phyloP scores from a whole-genome alignment of 495 filamentous ascomycete species.

The Podospora pseudoanserina region DNA sequence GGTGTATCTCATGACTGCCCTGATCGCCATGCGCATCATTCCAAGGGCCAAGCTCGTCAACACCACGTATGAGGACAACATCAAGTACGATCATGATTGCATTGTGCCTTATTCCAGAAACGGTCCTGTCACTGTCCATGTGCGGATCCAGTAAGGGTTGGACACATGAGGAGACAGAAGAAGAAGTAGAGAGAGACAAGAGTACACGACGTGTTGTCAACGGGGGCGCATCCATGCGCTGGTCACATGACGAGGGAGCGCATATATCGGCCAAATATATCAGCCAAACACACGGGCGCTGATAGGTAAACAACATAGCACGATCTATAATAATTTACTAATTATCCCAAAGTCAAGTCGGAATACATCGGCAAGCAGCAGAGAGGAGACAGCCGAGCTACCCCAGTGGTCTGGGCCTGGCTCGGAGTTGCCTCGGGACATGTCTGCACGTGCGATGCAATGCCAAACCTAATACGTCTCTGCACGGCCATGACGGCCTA shows the following conservation, averaged over 20 bases:
- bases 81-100: conserved; percentile 31
- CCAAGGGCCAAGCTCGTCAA: conserved; percentile 25
- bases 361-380: no score
- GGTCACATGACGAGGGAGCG: not conserved
- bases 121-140: conserved; percentile 11
- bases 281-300: not conserved
- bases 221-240: not conserved
- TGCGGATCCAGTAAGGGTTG: conserved; percentile 10
- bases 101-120: conserved; percentile 25
- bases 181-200: not conserved
- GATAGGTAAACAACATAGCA: not conserved
- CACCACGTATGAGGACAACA: conserved; percentile 24
- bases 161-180: not conserved
- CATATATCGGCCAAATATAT: not conserved
- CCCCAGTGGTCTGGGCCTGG: not conserved
- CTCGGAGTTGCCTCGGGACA: not conserved
- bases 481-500: not conserved
- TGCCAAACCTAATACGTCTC: not conserved
- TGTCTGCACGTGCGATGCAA: not conserved
- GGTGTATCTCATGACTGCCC: conserved; percentile 28
- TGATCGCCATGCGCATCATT: conserved; percentile 26
- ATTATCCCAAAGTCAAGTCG: not conserved
- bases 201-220: not conserved
- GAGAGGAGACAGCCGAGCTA: no score
- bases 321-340: not conserved